phyloP scores from a whole-genome alignment of 148 eudicot genomes.

The Cornus kousa region DNA sequence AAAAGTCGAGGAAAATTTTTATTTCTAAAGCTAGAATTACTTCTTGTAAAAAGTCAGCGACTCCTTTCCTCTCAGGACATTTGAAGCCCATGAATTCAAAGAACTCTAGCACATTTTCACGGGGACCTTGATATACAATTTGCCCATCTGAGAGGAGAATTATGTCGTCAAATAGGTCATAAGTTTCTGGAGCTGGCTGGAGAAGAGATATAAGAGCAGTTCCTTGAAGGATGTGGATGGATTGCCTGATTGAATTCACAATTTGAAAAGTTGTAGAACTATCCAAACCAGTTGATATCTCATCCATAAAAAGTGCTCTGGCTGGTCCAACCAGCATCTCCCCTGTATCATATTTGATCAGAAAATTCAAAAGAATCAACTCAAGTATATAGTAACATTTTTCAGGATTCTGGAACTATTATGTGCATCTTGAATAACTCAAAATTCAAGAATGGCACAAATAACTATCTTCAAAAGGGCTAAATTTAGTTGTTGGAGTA shows the following conservation, averaged over 20 bases:
- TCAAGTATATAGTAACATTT: not conserved
- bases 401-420: not conserved
- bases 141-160: conserved; percentile 83
- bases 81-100: conserved; percentile 81
- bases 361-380: not conserved
- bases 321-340: conserved; percentile 96
- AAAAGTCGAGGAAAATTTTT: not conserved
- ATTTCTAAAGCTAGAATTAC: conserved; percentile 26
- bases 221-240: conserved; percentile 79
- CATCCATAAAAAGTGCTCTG: conserved; percentile 86
- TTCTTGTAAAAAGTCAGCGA: conserved; percentile 90
- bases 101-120: conserved; percentile 75
- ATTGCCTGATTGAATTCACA: conserved; percentile 72
- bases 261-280: conserved; percentile 92
- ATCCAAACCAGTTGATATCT: conserved; percentile 89
- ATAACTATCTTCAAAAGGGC: not conserved
- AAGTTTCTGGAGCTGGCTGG: conserved; percentile 91
- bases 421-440: not conserved
- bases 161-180: conserved; percentile 79
- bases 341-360: conserved; percentile 37
- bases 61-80: conserved; percentile 91
- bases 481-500: not conserved
- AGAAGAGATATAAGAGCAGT: conserved; percentile 79
- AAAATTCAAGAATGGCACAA: not conserved
- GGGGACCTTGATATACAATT: conserved; percentile 86